Conservation (phyloP, 176 grass and related monocot genomes). For the Aegilops bicornis region DNA sequence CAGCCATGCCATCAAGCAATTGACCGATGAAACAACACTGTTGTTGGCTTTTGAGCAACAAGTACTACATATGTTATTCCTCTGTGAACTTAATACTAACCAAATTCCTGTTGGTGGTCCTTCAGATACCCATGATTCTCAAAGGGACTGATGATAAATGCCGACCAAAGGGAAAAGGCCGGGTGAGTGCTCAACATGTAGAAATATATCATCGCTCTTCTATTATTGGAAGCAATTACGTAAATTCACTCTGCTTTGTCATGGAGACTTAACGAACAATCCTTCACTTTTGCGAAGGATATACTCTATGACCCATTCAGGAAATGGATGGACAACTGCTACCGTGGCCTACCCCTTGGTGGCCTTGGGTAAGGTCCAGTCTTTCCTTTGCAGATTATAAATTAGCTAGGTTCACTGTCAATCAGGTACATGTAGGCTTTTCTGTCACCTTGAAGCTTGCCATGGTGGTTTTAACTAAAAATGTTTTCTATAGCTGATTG, state of each 20-base stretch:
- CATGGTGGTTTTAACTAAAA: not conserved
- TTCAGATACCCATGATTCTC: conserved; percentile 45
- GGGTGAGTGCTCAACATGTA: conserved; percentile 33
- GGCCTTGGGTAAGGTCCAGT: conserved; percentile 60
- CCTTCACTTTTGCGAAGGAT: conserved; percentile 36
- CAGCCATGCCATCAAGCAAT: not conserved
- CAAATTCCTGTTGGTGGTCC: not conserved
- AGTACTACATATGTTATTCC: not conserved
- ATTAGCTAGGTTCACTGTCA: not conserved
- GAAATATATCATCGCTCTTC: not conserved
- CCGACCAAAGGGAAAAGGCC: conserved; percentile 43
- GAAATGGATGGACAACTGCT: conserved; percentile 57
- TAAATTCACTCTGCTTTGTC: not conserved
- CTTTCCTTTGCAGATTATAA: not conserved
- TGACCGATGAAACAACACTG: not conserved
- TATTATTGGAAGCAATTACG: not conserved
- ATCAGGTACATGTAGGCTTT: not conserved
- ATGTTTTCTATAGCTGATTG: not conserved
- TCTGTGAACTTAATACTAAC: not conserved
- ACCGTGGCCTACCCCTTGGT: conserved; percentile 69
- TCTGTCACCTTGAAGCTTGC: not conserved
- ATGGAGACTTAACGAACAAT: not conserved
- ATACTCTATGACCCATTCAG: conserved; percentile 41
- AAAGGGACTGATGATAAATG: not conserved
- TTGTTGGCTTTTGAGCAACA: not conserved